A percentile compares a stretch with the other conserved stretches of the same genome.
Evolutionary conservation across 2,329 filamentous ascomycete species (phyloP).

Genomic region (Aspergillus spinulosporus): DNA sequence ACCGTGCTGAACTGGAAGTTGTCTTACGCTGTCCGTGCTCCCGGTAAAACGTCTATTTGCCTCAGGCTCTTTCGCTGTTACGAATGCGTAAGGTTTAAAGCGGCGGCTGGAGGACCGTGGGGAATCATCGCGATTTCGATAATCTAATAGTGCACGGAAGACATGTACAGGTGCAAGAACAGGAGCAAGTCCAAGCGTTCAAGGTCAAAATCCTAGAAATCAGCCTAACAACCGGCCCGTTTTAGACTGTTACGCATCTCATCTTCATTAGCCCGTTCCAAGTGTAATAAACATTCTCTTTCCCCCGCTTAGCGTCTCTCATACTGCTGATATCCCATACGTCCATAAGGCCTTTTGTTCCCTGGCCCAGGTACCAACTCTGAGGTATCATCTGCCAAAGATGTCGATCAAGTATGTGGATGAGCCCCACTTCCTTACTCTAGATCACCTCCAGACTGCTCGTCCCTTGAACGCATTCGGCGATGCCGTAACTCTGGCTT

Average conservation of each 20-base stretch:
- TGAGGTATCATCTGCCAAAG: slow-evolving; percentile 18
- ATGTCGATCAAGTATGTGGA: slow-evolving; percentile 46
- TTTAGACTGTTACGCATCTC: slow-evolving; percentile 7
- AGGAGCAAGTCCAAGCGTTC: neutral
- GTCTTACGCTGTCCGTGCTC: neutral
- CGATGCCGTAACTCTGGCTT: neutral
- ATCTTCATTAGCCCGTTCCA: slow-evolving; percentile 8
- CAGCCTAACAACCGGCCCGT: neutral
- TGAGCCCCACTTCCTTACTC: slow-evolving; percentile 11
- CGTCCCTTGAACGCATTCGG: neutral
- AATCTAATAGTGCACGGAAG: neutral
- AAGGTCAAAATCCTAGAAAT: neutral
- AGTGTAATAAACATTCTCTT: slow-evolving; percentile 3
- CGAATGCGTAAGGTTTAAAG: slow-evolving; percentile 1
- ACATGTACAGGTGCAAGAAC: neutral
- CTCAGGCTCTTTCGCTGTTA: neutral
- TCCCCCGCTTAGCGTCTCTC: slow-evolving; percentile 8
- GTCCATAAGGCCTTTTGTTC: neutral
- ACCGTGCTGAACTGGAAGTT: neutral
- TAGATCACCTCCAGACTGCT: neutral
- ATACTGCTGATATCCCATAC: neutral
- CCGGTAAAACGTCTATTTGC: neutral
- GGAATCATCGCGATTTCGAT: neutral
- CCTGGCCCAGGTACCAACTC: neutral
- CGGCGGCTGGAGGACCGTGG: slow-evolving; percentile 2